Conservation (phyloP, 2,329 filamentous ascomycete genomes). For the Cladorrhinum sp. region DNA sequence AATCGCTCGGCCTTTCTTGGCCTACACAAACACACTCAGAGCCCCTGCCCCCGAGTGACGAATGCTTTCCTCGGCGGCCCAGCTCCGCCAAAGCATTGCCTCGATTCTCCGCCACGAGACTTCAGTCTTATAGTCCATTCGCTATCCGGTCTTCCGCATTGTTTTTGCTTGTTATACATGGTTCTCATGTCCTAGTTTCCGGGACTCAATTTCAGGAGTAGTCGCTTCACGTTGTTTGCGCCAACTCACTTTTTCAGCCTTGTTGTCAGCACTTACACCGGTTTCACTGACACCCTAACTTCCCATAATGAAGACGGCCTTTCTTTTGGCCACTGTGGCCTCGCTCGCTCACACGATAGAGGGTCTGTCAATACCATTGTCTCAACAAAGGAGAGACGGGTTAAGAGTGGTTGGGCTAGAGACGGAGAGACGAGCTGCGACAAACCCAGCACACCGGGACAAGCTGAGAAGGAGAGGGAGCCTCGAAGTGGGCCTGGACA, state of each 20-base stretch:
- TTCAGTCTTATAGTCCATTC: background rate
- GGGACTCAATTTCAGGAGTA: background rate
- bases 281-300: background rate
- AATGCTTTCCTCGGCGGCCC: background rate
- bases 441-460: slow-evolving; percentile 45
- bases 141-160: background rate
- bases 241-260: background rate
- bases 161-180: background rate
- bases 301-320: slow-evolving; percentile 36
- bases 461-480: slow-evolving; percentile 45
- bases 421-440: slow-evolving; percentile 40
- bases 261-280: background rate
- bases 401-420: slow-evolving; percentile 47
- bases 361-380: slow-evolving; percentile 31
- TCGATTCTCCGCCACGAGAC: background rate
- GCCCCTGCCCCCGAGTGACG: slow-evolving; percentile 2
- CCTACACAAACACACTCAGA: background rate
- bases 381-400: slow-evolving; percentile 33
- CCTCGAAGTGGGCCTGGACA: slow-evolving; percentile 49
- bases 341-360: slow-evolving; percentile 29
- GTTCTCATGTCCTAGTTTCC: background rate
- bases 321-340: slow-evolving; percentile 31
- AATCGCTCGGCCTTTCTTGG: background rate
- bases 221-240: background rate
- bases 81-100: slow-evolving; percentile 11